Evolutionary conservation across 257 asterid species (phyloP), one percentile per base, ranked within the genome.

Genomic region (Agastache rugosa): DNA sequence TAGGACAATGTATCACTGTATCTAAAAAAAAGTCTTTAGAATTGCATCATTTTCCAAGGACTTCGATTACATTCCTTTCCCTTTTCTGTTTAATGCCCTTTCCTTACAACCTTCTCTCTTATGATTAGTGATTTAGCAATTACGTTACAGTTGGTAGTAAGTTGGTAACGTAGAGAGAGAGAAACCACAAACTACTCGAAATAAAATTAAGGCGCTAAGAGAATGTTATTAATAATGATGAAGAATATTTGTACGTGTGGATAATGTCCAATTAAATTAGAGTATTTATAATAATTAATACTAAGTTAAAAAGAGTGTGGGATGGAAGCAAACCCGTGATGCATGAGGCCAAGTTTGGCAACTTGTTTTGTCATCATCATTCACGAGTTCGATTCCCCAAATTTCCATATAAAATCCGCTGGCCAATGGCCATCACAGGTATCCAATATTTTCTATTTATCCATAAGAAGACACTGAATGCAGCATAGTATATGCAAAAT

Each of bases 361-460:
- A 31, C 67, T 71, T 61, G 37, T 51, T 25, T 59, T 73, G 79
- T 79, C 79, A 42, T 44, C 73, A 50, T 53, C 51, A 19, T 5
- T 79, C 83, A 79, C 80, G 83, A 56, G 80, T 56, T 63, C 76
- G 31, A n/a, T 27, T 53, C 47, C 19, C 47, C 29, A 20, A 74
- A 23, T 0, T 1, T 53, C 25, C 29, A 54, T 11, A 3, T 41
- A 8, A 44, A 12, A 11, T 35, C 44, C n/a, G 22, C 25, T 56
- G 81, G 70, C 44, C 23, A 34, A 34, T 56, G 81, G 70, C 58
- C 45, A 17, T 23, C 6, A 3, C 27, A 8, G n/a, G n/a, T 9
- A 51, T 65, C 44, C 44, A 22, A 31, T 60, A 0, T 42, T 54
- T 25, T 27, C 55, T 1, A 16, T 10, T 23, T 34, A 15, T 54